Percentiles rank a stretch among this genome's conserved stretches.
These are phyloP conservation scores for Climacium dendroides DNA, from an alignment of 225 moss, liverwort and hornwort species.

Conservation along the genomic window DNA sequence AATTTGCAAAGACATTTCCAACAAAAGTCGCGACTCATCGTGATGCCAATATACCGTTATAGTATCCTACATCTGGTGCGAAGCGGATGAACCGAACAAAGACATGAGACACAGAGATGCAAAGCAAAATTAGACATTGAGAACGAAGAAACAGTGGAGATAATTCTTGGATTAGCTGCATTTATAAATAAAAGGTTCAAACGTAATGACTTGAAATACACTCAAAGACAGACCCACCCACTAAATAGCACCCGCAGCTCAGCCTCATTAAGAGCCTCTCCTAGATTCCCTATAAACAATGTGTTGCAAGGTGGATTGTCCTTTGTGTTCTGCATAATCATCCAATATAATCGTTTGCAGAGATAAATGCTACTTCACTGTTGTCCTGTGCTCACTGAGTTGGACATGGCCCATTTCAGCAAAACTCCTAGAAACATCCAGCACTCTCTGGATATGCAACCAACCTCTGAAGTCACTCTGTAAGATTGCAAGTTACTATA, in stretches of 20 bases:
- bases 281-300: conserved; percentile 85
- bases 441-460: background rate
- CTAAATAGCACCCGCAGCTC: conserved; percentile 82
- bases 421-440: background rate
- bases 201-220: background rate
- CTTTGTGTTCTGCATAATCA: conserved; percentile 68
- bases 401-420: background rate
- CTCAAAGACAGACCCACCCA: conserved; percentile 36
- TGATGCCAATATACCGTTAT: background rate
- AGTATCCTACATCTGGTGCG: background rate
- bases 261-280: conserved; percentile 77
- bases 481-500: background rate
- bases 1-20: background rate
- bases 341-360: background rate
- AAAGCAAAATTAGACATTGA: background rate
- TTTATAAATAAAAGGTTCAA: background rate
- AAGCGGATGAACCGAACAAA: background rate
- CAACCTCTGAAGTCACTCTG: background rate
- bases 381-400: background rate
- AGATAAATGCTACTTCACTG: background rate
- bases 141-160: background rate
- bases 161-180: background rate
- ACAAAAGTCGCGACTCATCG: background rate
- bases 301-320: conserved; percentile 99
- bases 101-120: background rate